Base-by-base conservation (phyloP, 2,329 filamentous ascomycete species). In the Thermoascus crustaceus region DNA sequence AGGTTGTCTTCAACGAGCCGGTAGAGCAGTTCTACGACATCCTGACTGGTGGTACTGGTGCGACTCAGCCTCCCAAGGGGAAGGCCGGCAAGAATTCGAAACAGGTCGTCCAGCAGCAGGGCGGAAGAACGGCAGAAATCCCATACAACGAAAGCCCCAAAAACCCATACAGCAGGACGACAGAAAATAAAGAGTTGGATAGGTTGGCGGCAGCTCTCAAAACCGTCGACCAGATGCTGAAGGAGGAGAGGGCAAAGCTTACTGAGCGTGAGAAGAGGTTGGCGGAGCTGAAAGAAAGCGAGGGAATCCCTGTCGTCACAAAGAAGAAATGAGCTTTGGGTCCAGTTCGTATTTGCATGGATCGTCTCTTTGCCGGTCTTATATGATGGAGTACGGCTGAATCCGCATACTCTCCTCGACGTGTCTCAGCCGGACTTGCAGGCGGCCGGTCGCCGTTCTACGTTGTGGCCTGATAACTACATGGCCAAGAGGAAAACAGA, bases 1-100 rank as follows among this genome's bases (percentile, higher is more conserved):
- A 94, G 54, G 82, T 96, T 46, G 75, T 96, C 32, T 98, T 98
- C 72, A 96, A 94, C 64, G 91, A 98, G 61, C 91, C 91, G 0
- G 91, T 87, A 50, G 85, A 94, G 60, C 77, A 83, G 30, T 89
- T 98, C 54, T 95, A 85, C 63, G 85, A 94, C 43, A 71, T 85
- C 18, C 70, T 98, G 42, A 96, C 87, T 2, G 72, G 74, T 4
- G 85, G 85, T 41, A 76, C 79, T 17, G 37, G 41, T 3, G 30
- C 49, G n/a, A 40, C 41, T 4, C 49, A 48, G 26, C 76, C 74
- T 42, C 69, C 51, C 11, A 72, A 72, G 36, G 75, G 74, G 26
- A 77, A 75, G 47, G 75, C 74, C 24, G 72, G 73, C 18, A 76
- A 80, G 47, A 69, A 67, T 46, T 42, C 60, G 48, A 60, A 69